Percentiles rank a stretch among this genome's conserved stretches.
phyloP scores from a whole-genome alignment of 495 filamentous ascomycete species.

The Penicillium longicatenatum region DNA sequence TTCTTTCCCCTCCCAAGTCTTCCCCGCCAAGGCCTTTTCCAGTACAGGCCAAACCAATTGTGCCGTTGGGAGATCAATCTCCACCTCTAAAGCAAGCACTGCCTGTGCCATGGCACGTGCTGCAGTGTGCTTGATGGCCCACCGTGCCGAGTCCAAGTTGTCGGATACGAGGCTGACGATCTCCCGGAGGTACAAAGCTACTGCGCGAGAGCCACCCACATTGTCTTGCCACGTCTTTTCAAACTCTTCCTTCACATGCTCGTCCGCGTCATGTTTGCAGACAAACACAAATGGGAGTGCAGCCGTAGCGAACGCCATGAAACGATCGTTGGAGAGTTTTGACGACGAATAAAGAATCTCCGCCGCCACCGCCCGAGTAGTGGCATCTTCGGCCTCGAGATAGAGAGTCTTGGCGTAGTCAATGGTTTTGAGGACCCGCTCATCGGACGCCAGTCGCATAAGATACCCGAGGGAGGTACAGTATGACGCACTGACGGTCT shows the following conservation, averaged over 20 bases:
- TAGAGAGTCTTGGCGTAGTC: constrained; percentile 71
- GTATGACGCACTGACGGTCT: constrained; percentile 84
- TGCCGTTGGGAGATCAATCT: constrained; percentile 58
- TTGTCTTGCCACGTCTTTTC: constrained; percentile 86
- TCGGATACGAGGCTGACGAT: constrained; percentile 67
- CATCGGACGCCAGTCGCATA: constrained; percentile 69
- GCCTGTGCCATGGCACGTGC: constrained; percentile 77
- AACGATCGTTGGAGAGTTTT: constrained; percentile 87
- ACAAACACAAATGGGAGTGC: constrained; percentile 87
- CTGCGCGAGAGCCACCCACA: constrained; percentile 79
- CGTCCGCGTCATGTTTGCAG: constrained; percentile 79
- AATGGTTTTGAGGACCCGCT: constrained; percentile 66
- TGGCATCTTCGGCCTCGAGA: constrained; percentile 75
- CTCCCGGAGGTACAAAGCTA: constrained; percentile 80
- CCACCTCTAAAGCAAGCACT: constrained; percentile 59
- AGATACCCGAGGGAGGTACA: constrained; percentile 85
- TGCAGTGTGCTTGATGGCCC: constrained; percentile 86
- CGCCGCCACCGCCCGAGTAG: constrained; percentile 68
- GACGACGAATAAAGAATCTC: constrained; percentile 78
- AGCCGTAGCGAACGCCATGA: constrained; percentile 70
- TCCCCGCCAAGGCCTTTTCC: constrained; percentile 77
- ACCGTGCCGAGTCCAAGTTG: constrained; percentile 74
- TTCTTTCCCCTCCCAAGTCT: constrained; percentile 95
- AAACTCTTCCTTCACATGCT: constrained; percentile 72
- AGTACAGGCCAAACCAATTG: constrained; percentile 76